Conservation (phyloP, 177 flowering plant species). For the Vitis hybrid region DNA sequence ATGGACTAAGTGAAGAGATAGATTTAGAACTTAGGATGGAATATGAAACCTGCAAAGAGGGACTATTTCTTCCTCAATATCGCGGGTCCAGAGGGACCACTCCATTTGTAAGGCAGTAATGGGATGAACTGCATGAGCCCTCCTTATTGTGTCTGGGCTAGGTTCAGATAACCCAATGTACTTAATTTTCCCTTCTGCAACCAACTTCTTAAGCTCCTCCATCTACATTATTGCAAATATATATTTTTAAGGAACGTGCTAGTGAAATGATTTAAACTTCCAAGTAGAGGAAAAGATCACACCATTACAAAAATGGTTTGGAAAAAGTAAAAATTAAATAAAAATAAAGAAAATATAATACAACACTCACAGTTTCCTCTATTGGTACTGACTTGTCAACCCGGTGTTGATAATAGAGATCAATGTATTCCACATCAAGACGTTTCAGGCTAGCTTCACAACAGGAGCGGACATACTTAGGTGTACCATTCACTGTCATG, state of each 20-base stretch:
- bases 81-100: constrained; percentile 32
- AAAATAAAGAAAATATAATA: too few species aligned
- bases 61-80: constrained; percentile 30
- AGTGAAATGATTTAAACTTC: too few species aligned
- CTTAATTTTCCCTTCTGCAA: constrained; percentile 36
- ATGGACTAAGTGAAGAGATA: too few species aligned
- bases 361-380: constrained; percentile 53
- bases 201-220: constrained; percentile 61
- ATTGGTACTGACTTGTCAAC: constrained; percentile 54
- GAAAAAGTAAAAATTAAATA: too few species aligned
- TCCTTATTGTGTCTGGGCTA: constrained; percentile 22
- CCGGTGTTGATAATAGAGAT: constrained; percentile 61
- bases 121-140: constrained; percentile 34
- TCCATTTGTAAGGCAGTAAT: constrained; percentile 27
- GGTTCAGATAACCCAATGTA: constrained; percentile 31
- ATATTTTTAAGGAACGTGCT: neutral
- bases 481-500: constrained; percentile 34
- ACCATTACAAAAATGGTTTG: too few species aligned
- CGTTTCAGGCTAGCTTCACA: constrained; percentile 65
- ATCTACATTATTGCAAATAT: constrained; percentile 30
- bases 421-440: constrained; percentile 60
- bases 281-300: too few species aligned
- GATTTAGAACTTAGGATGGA: too few species aligned
- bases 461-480: constrained; percentile 49
- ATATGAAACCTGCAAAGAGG: constrained; percentile 21